These are phyloP conservation scores for Suhomyces panamericanus DNA, from an alignment of 1,139 yeast genomes.

Conservation along the genomic window DNA sequence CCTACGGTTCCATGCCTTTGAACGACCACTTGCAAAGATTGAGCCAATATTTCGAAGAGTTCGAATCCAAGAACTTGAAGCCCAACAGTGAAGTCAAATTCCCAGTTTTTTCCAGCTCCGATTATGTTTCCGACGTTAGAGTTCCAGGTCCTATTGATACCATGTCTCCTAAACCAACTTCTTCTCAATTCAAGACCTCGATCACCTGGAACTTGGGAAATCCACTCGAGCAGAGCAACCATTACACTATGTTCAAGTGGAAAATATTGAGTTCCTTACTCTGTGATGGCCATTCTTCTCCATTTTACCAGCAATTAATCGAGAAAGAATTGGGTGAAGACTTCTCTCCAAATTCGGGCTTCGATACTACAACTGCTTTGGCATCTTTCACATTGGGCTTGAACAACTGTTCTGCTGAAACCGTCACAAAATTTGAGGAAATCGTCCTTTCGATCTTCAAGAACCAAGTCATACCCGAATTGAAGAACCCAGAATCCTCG, in stretches of 20 bases:
- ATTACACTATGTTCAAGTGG: conserved; percentile 70
- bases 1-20: conserved; percentile 80
- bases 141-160: conserved; percentile 82
- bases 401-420: conserved; percentile 64
- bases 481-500: conserved; percentile 45
- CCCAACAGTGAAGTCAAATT: conserved; percentile 25
- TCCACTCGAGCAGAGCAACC: conserved; percentile 54
- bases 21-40: conserved; percentile 61
- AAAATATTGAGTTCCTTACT: conserved; percentile 70
- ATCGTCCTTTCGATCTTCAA: conserved; percentile 46
- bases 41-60: conserved; percentile 49
- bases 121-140: conserved; percentile 2
- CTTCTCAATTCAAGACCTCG: conserved; percentile 74
- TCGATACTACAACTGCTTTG: conserved; percentile 78
- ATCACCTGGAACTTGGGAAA: conserved; percentile 85
- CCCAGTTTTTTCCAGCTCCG: conserved; percentile 25
- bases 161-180: conserved; percentile 59
- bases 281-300: conserved; percentile 91
- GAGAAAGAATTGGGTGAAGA: conserved; percentile 87
- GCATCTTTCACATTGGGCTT: conserved; percentile 83
- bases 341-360: conserved; percentile 83
- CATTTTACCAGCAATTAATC: conserved; percentile 78
- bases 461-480: conserved; percentile 39
- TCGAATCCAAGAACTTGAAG: conserved; percentile 39
- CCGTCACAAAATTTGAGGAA: conserved; percentile 46